Percentiles rank a stretch among this genome's conserved stretches.
These are phyloP conservation scores for Thielaviopsis punctulata DNA, from an alignment of 2,329 filamentous ascomycete species.

Conservation along the genomic window DNA sequence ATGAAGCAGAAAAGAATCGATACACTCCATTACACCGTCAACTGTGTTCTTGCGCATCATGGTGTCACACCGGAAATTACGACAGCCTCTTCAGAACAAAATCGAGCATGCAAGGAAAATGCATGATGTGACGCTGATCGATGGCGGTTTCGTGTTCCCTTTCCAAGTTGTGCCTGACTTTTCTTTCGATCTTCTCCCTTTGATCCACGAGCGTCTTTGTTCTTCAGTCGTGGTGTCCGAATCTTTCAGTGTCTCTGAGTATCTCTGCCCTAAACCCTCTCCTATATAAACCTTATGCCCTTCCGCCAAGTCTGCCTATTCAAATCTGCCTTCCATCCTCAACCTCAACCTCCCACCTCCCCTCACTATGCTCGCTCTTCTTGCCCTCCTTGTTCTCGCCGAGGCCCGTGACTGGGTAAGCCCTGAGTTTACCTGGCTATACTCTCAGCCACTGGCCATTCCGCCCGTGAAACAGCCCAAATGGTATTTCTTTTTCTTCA, in stretches of 20 bases:
- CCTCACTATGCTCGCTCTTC: neutral
- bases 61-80: neutral
- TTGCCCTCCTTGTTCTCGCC: slow-evolving; percentile 1
- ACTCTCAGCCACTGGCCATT: slow-evolving; percentile 23
- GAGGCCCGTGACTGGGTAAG: slow-evolving; percentile 12
- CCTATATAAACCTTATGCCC: too few relatives aligned
- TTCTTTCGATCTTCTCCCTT: too few relatives aligned
- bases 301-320: neutral
- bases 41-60: too few relatives aligned
- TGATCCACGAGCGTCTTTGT: too few relatives aligned
- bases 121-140: neutral
- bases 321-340: neutral
- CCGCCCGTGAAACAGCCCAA: slow-evolving; percentile 25
- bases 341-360: neutral
- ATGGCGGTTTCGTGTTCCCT: neutral
- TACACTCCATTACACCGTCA: neutral
- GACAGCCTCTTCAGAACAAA: neutral
- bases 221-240: too few relatives aligned
- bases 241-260: too few relatives aligned
- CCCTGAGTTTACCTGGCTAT: slow-evolving; percentile 11
- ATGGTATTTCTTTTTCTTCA: slow-evolving; percentile 18
- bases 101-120: too few relatives aligned
- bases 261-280: too few relatives aligned
- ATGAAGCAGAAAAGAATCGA: too few relatives aligned
- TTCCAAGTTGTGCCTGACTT: neutral